These are phyloP conservation scores for Phallus indusiatus DNA, from an alignment of 768 basidiomycete species.

Conservation along the genomic window DNA sequence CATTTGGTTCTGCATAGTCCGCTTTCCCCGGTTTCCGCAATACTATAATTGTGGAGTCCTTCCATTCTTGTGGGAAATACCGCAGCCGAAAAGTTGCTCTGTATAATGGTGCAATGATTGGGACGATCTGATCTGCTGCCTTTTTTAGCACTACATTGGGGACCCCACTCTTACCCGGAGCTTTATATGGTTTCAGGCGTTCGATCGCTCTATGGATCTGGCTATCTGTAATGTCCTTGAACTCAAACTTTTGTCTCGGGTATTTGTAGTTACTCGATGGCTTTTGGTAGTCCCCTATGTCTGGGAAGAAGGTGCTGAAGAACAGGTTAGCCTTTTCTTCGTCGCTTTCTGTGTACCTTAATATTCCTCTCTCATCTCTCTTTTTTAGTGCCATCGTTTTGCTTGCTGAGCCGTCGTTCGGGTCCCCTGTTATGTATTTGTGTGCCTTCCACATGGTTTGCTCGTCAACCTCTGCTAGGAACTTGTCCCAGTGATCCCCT, in stretches of 20 bases:
- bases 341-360: background rate
- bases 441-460: constrained; percentile 7
- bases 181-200: background rate
- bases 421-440: background rate
- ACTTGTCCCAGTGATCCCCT: background rate
- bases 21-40: constrained; percentile 9
- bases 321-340: background rate
- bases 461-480: background rate
- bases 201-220: background rate
- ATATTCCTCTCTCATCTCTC: background rate
- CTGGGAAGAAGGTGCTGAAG: background rate
- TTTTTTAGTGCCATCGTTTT: constrained; percentile 14
- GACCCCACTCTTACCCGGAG: constrained; percentile 3
- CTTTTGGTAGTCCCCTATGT: background rate
- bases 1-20: constrained; percentile 12
- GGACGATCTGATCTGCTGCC: background rate
- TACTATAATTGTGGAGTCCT: constrained; percentile 1
- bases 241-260: background rate
- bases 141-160: constrained; percentile 5
- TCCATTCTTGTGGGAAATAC: constrained; percentile 5
- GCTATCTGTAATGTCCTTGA: background rate
- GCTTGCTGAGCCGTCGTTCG: constrained; percentile 12
- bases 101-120: background rate
- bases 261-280: background rate
- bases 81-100: background rate